phyloP scores from a whole-genome alignment of 352 stramenopile species.

The Phytophthora brassicae region DNA sequence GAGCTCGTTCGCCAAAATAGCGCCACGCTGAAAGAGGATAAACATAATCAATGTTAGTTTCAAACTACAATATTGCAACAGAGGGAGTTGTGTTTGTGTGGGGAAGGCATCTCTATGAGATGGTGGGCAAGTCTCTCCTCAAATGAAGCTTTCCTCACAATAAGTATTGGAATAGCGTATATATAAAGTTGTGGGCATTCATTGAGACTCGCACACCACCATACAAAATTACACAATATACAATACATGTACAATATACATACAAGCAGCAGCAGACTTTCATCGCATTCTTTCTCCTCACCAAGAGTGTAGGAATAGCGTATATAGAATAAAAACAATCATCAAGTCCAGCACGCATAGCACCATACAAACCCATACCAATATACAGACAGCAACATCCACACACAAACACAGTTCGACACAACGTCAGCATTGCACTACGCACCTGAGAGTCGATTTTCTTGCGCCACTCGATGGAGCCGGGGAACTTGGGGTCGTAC shows the following conservation, averaged over 20 bases:
- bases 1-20: constrained; percentile 97
- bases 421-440: constrained; percentile 13
- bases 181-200: constrained; percentile 57
- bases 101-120: not conserved
- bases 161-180: constrained; percentile 64
- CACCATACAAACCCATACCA: constrained; percentile 14
- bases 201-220: constrained; percentile 44
- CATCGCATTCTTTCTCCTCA: constrained; percentile 42
- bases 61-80: not conserved
- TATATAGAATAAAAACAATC: constrained; percentile 65
- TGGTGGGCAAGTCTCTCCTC: constrained; percentile 33
- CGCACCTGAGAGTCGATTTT: constrained; percentile 95
- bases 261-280: constrained; percentile 34
- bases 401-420: constrained; percentile 21
- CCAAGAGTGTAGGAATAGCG: constrained; percentile 64
- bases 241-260: constrained; percentile 16
- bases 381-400: constrained; percentile 16
- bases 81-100: constrained; percentile 1
- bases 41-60: no score
- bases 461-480: constrained; percentile 92
- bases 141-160: constrained; percentile 30
- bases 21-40: constrained; percentile 86
- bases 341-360: constrained; percentile 51
- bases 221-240: constrained; percentile 8
- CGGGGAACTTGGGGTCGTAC: constrained; percentile 92